phyloP scores from a whole-genome alignment of 148 eudicot genomes.

The Beta vulgaris region DNA sequence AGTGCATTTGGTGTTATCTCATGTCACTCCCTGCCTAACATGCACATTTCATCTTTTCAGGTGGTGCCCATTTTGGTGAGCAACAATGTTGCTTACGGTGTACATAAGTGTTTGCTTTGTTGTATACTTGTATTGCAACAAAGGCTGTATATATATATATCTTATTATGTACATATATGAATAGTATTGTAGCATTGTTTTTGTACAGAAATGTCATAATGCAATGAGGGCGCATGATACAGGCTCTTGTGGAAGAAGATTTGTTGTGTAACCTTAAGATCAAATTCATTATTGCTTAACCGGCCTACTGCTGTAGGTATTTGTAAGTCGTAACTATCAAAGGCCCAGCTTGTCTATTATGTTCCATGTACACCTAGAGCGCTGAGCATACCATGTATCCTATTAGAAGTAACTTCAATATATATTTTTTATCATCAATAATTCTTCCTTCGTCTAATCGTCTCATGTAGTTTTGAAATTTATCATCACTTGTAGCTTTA shows the following conservation, averaged over 20 bases:
- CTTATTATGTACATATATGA: constrained; percentile 21
- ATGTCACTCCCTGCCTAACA: background rate
- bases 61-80: constrained; percentile 98
- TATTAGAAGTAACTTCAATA: too few relatives aligned
- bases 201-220: constrained; percentile 24
- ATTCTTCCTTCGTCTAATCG: too few relatives aligned
- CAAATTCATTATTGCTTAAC: background rate
- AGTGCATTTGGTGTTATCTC: background rate
- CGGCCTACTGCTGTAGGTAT: background rate
- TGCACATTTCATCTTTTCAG: constrained; percentile 38
- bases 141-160: background rate
- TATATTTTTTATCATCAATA: too few relatives aligned
- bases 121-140: background rate
- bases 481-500: too few relatives aligned
- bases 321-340: too few relatives aligned
- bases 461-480: too few relatives aligned
- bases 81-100: constrained; percentile 15
- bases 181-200: constrained; percentile 14
- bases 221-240: constrained; percentile 1
- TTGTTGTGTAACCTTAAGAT: background rate
- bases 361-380: too few relatives aligned
- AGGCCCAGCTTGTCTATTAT: too few relatives aligned
- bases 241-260: background rate
- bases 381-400: too few relatives aligned
- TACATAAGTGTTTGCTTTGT: constrained; percentile 8